phyloP scores from a whole-genome alignment of 176 grass and related monocot genomes.

The Avena eriantha region DNA sequence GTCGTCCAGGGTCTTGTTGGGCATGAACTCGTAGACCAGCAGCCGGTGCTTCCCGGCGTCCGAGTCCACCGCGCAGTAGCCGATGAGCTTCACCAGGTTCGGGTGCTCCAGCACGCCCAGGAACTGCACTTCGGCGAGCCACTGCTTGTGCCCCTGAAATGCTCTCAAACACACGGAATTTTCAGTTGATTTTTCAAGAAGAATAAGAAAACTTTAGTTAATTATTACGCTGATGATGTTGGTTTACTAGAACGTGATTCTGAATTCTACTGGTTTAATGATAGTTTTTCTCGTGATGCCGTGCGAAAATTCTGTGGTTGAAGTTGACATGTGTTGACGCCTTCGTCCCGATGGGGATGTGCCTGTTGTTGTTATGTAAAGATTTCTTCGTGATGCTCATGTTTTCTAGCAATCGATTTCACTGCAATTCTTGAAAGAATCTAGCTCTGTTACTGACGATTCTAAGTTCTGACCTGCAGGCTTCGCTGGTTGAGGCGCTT shows the following conservation, averaged over 20 bases:
- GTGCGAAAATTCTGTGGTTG: constrained; percentile 30
- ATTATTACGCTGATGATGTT: not conserved
- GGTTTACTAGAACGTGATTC: not conserved
- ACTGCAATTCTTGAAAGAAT: no score
- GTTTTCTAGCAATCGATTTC: no score
- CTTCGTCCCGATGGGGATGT: constrained; percentile 29
- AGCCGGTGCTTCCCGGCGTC: constrained; percentile 63
- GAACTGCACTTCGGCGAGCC: constrained; percentile 89
- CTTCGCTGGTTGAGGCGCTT: constrained; percentile 87
- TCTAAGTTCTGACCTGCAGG: constrained; percentile 46
- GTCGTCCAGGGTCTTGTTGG: constrained; percentile 85
- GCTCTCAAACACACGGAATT: not conserved
- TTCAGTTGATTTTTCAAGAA: not conserved
- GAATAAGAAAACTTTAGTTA: not conserved
- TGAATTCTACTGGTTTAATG: not conserved
- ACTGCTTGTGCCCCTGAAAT: constrained; percentile 90
- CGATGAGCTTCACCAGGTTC: constrained; percentile 86
- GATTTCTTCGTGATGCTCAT: not conserved
- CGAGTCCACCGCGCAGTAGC: constrained; percentile 78
- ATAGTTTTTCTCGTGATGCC: constrained; percentile 40
- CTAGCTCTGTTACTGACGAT: no score
- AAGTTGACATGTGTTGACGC: constrained; percentile 41
- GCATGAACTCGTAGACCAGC: constrained; percentile 93
- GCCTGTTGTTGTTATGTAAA: not conserved
- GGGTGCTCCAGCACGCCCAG: constrained; percentile 84